These are phyloP conservation scores for Gonium pectorale DNA, from an alignment of 139 green algal genomes.

Conservation along the genomic window DNA sequence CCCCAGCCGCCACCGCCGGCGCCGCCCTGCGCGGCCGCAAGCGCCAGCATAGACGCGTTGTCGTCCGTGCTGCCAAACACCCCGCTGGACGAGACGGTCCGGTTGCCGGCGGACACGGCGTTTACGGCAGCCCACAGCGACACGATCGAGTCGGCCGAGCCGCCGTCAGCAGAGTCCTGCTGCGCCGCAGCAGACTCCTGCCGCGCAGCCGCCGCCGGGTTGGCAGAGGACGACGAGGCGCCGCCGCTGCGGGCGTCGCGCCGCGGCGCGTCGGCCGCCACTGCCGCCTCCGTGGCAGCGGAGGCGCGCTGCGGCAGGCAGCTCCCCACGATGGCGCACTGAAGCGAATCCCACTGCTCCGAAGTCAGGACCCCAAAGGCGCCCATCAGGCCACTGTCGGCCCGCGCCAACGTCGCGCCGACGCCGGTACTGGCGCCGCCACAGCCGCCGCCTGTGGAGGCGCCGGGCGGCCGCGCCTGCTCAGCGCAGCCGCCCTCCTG, in stretches of 20 bases:
- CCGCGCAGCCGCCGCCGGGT: background rate
- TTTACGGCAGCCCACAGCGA: conserved; percentile 8
- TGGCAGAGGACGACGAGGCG: background rate
- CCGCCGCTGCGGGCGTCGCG: background rate
- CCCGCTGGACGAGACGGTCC: background rate
- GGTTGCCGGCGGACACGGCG: background rate
- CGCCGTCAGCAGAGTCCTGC: background rate
- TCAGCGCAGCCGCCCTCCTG: too few species aligned
- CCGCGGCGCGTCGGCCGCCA: background rate
- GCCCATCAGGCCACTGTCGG: conserved; percentile 16
- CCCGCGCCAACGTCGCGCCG: too few species aligned
- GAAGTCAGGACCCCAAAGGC: conserved; percentile 8
- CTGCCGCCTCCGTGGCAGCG: background rate
- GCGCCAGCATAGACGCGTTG: too few species aligned
- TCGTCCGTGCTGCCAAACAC: conserved; percentile 38
- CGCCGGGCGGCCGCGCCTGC: too few species aligned
- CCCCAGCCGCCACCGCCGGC: background rate
- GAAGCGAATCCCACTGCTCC: conserved; percentile 10
- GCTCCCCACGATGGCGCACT: background rate
- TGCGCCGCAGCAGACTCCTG: too few species aligned
- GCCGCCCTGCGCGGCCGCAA: background rate
- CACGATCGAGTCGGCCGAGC: background rate
- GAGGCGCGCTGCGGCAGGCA: background rate
- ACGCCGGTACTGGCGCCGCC: too few species aligned
- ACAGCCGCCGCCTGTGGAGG: too few species aligned